These are phyloP conservation scores for Aureobasidium pullulans DNA, from an alignment of 2,329 filamentous ascomycete species.

Conservation along the genomic window DNA sequence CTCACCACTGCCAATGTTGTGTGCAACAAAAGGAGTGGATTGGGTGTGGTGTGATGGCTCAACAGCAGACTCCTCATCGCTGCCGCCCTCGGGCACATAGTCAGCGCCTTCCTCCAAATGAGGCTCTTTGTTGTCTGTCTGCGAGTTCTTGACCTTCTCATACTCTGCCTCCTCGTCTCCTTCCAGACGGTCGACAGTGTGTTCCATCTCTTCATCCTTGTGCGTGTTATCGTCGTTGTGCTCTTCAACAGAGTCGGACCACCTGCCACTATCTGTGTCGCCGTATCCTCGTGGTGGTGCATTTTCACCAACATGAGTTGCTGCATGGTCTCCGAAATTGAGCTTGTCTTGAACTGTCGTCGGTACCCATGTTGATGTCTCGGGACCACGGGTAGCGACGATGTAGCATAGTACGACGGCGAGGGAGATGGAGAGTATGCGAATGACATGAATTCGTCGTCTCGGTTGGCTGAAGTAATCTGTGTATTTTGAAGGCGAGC, in stretches of 20 bases:
- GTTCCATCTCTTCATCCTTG: constrained; percentile 1
- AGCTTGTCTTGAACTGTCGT: background rate
- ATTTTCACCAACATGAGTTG: background rate
- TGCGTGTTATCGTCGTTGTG: background rate
- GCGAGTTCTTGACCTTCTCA: constrained; percentile 8
- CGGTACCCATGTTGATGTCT: background rate
- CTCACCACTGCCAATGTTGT: constrained; percentile 8
- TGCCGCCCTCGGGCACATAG: background rate
- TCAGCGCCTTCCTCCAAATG: background rate
- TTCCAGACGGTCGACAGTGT: background rate
- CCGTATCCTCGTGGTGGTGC: background rate
- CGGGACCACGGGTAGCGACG: background rate
- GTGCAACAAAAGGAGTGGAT: background rate
- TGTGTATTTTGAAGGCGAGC: background rate
- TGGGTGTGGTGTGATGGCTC: constrained; percentile 3
- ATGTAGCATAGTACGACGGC: constrained; percentile 8
- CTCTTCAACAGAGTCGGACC: background rate
- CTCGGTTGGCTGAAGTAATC: background rate
- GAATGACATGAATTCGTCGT: constrained; percentile 5
- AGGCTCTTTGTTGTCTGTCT: background rate
- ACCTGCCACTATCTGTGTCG: background rate
- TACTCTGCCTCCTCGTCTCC: constrained; percentile 10
- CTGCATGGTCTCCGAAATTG: background rate
- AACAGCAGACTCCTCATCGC: background rate
- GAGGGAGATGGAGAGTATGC: constrained; percentile 3